These are phyloP conservation scores for Amanita jacksonii DNA, from an alignment of 768 basidiomycete species.

Conservation along the genomic window DNA sequence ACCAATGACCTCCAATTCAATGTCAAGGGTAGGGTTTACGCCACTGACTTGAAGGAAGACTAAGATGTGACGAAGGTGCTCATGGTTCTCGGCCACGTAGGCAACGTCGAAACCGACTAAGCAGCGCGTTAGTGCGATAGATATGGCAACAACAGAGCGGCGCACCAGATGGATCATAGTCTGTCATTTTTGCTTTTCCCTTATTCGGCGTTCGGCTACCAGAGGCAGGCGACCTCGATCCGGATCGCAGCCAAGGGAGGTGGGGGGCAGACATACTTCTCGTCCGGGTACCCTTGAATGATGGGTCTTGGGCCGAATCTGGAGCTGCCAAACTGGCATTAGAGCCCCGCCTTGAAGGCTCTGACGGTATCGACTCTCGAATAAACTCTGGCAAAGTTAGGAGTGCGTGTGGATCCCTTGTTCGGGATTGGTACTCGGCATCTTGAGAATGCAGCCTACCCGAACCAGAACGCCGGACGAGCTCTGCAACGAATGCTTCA, in stretches of 20 bases:
- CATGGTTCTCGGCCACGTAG: constrained; percentile 71
- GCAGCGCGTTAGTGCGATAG: neutral
- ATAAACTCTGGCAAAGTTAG: constrained; percentile 58
- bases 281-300: constrained; percentile 24
- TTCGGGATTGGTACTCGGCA: constrained; percentile 40
- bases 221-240: constrained; percentile 14
- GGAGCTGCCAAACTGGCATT: constrained; percentile 46
- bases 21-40: constrained; percentile 35
- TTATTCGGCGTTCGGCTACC: constrained; percentile 3
- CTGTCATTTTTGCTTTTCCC: constrained; percentile 4
- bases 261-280: constrained; percentile 56
- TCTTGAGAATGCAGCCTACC: constrained; percentile 78
- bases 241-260: constrained; percentile 44
- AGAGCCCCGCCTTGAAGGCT: constrained; percentile 25
- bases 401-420: constrained; percentile 41
- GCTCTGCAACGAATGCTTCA: constrained; percentile 65
- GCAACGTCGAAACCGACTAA: constrained; percentile 33
- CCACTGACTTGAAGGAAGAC: constrained; percentile 59
- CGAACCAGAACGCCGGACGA: constrained; percentile 60
- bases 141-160: neutral
- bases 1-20: constrained; percentile 58
- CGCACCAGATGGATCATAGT: neutral
- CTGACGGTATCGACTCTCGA: constrained; percentile 37
- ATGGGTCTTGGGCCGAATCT: constrained; percentile 47
- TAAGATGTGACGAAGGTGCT: constrained; percentile 72